Conservation (phyloP, 2,329 filamentous ascomycete genomes). For the Fusarium xyrophilum region DNA sequence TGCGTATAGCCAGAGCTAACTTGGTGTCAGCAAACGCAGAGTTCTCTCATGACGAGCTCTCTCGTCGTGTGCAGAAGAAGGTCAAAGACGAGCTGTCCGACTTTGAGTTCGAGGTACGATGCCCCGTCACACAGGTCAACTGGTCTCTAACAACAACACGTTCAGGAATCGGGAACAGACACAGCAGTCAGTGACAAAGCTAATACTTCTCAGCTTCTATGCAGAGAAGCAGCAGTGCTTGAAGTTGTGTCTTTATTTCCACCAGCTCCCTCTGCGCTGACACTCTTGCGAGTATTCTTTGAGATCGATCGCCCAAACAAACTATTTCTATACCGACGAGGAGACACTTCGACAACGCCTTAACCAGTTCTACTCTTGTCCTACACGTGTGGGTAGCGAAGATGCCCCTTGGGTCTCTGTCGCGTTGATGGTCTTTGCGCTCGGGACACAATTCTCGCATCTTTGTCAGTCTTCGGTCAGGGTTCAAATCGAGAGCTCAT, state of each 20-base stretch:
- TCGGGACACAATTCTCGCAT: slow-evolving; percentile 35
- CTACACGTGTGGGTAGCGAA: not conserved
- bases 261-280: slow-evolving; percentile 9
- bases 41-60: slow-evolving; percentile 27
- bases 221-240: slow-evolving; percentile 15
- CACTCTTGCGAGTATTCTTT: slow-evolving; percentile 34
- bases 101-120: slow-evolving; percentile 7
- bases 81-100: slow-evolving; percentile 3
- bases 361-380: slow-evolving; percentile 23
- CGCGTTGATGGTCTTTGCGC: slow-evolving; percentile 34
- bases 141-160: not conserved
- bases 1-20: not conserved
- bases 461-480: slow-evolving; percentile 1
- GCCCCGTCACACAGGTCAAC: not conserved
- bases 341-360: slow-evolving; percentile 21
- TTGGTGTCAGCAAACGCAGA: slow-evolving; percentile 1
- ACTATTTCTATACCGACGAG: slow-evolving; percentile 39
- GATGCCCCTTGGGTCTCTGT: slow-evolving; percentile 35
- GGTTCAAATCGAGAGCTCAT: not conserved
- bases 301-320: slow-evolving; percentile 34
- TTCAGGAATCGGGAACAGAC: slow-evolving; percentile 4
- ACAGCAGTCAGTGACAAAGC: not conserved
- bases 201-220: not conserved
- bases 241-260: slow-evolving; percentile 31
- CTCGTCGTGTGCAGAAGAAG: slow-evolving; percentile 12